Conservation (phyloP, 2,329 filamentous ascomycete genomes). For the Fusarium sp. region DNA sequence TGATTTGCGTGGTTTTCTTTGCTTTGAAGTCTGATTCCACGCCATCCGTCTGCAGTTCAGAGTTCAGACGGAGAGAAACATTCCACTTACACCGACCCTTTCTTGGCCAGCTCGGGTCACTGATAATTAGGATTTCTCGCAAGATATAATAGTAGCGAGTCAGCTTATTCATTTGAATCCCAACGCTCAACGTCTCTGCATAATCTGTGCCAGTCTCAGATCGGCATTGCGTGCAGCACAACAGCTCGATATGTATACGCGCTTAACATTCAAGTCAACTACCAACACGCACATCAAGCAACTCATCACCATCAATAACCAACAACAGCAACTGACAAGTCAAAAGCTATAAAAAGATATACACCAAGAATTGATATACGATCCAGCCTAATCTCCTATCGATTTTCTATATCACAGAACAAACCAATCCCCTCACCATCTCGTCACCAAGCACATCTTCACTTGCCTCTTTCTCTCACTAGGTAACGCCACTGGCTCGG, state of each 20-base stretch:
- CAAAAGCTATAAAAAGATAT: constrained; percentile 20
- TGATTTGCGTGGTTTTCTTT: constrained; percentile 27
- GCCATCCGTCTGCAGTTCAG: constrained; percentile 18
- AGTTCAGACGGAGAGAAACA: constrained; percentile 29
- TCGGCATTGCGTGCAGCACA: constrained; percentile 8
- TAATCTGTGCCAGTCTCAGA: constrained; percentile 15
- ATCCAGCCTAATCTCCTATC: constrained; percentile 21
- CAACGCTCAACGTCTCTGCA: background rate
- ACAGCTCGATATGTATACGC: constrained; percentile 8
- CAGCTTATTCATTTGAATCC: constrained; percentile 19
- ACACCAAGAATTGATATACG: constrained; percentile 20
- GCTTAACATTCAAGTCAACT: constrained; percentile 2
- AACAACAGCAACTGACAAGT: constrained; percentile 6
- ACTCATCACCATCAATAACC: background rate
- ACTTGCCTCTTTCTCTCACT: constrained; percentile 28
- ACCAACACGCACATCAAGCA: constrained; percentile 3
- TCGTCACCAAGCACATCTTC: constrained; percentile 24
- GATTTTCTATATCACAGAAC: constrained; percentile 27
- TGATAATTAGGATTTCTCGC: background rate
- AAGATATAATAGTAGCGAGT: constrained; percentile 24
- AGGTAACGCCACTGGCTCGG: constrained; percentile 44
- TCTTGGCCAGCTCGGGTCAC: constrained; percentile 21
- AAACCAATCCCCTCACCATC: constrained; percentile 28
- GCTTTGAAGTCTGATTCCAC: constrained; percentile 20
- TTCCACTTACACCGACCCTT: constrained; percentile 37